Base-by-base conservation (phyloP, 257 asterid species). In the Striga asiatica region DNA sequence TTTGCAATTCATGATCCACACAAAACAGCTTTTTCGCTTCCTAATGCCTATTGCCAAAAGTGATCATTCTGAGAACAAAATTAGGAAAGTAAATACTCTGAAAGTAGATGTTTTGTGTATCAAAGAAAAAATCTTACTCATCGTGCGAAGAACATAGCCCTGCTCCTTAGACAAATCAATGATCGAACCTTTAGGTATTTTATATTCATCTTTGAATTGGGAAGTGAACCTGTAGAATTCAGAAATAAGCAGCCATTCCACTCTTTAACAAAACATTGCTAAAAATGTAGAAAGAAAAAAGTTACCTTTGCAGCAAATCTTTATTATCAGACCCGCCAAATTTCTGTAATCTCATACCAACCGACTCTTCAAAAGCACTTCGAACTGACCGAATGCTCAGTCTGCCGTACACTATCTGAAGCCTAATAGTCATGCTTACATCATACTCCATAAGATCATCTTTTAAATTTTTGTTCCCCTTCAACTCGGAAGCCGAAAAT, bases 371-470 rank as follows among this genome's bases (percentile, higher is more conserved):
- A 14, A 87, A 91, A 27, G 95, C 95, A 64, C 70, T 78, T 25
- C 94, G 68, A 25, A 87, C 95, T 5, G 93, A 82, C 0, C 71
- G 51, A 48, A 92, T 84, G 62, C 85, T 87, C 72, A 92, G 41
- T 58, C 84, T 79, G 31, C 95, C 89, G 63, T 88, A 92, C 14
- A 84, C 95, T 59, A 91, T 88, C 62, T 84, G 95, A 46, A 91
- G 89, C 77, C 98, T 80, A 22, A 91, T 52, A 20, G 94, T 91
- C 81, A 84, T 76, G 68, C 80, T 32, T 11, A 87, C 73, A 70
- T 84, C 94, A 51, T 73, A 65, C 68, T 84, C 88, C 79, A 84
- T 74, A 8, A 91, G 78, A 66, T 76, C 88, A 38, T 80, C 75
- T 52, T 64, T 69, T 6, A 79, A 42, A 46, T 58, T 71, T 19